phyloP scores from a whole-genome alignment of 345 rosid species.

The Bruguiera sexangula region DNA sequence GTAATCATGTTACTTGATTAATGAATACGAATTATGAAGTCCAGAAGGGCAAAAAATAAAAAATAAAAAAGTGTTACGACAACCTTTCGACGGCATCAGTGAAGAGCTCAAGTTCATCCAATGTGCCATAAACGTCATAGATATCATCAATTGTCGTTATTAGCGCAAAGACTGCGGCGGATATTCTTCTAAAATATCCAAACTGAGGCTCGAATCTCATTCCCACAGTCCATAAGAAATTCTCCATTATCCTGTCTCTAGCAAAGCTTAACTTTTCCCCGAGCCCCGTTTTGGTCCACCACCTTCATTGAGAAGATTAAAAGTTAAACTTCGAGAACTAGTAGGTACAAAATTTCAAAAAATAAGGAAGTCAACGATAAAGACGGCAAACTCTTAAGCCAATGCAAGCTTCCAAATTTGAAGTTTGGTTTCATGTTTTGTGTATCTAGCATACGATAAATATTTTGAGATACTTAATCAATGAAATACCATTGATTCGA shows the following conservation, averaged over 20 bases:
- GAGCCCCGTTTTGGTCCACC: slow-evolving; percentile 36
- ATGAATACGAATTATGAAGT: background rate
- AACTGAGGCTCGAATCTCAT: slow-evolving; percentile 24
- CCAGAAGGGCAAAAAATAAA: background rate
- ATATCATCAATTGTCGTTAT: slow-evolving; percentile 34
- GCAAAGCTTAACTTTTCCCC: slow-evolving; percentile 28
- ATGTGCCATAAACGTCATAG: slow-evolving; percentile 45
- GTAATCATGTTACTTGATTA: background rate
- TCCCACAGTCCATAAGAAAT: slow-evolving; percentile 36
- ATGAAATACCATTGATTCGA: no score
- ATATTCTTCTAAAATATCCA: slow-evolving; percentile 25
- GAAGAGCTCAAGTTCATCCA: slow-evolving; percentile 36
- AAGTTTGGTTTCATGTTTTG: no score
- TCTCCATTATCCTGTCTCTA: slow-evolving; percentile 38
- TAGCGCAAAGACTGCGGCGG: slow-evolving; percentile 18
- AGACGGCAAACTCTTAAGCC: no score
- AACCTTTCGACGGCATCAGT: slow-evolving; percentile 20
- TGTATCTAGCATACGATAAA: no score
- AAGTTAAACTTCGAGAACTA: no score
- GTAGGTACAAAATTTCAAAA: no score
- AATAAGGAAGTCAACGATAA: background rate
- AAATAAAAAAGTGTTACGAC: background rate
- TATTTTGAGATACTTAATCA: no score
- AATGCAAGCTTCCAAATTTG: no score
- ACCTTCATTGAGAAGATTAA: slow-evolving; percentile 14